Conservation (phyloP, 2,329 filamentous ascomycete species). For the Fusarium sp. region DNA sequence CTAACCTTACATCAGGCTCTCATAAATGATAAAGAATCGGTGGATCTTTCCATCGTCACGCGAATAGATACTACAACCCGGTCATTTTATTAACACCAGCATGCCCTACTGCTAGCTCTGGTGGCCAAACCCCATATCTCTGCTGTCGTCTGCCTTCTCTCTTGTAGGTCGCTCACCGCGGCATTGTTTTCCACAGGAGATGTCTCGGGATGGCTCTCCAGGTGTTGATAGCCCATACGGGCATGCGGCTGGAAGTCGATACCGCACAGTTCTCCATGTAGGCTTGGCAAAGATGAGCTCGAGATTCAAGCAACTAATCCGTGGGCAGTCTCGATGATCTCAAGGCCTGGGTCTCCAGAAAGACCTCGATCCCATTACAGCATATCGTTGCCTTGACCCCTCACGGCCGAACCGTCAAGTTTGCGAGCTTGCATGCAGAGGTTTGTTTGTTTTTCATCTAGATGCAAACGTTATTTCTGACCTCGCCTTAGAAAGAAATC, state of each 20-base stretch:
- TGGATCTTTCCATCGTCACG: slow-evolving; percentile 41
- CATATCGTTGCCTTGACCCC: slow-evolving; percentile 89
- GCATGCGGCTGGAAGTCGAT: slow-evolving; percentile 85
- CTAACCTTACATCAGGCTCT: slow-evolving; percentile 41
- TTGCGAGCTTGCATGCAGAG: slow-evolving; percentile 82
- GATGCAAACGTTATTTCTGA: slow-evolving; percentile 24
- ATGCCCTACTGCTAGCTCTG: slow-evolving; percentile 18
- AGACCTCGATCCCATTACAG: slow-evolving; percentile 77
- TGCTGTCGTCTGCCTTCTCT: slow-evolving; percentile 19
- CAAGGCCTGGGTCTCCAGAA: slow-evolving; percentile 80
- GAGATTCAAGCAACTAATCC: slow-evolving; percentile 22
- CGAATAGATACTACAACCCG: slow-evolving; percentile 36
- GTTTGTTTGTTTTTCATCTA: slow-evolving; percentile 54
- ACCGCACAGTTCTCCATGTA: slow-evolving; percentile 79
- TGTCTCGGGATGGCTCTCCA: slow-evolving; percentile 83
- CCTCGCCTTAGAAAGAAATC: slow-evolving; percentile 75
- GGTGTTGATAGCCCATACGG: slow-evolving; percentile 92
- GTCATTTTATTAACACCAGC: slow-evolving; percentile 24
- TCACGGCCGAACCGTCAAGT: slow-evolving; percentile 84
- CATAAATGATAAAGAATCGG: slow-evolving; percentile 32
- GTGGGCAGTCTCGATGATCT: slow-evolving; percentile 79
- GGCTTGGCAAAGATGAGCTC: slow-evolving; percentile 11
- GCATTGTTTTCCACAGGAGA: slow-evolving; percentile 53
- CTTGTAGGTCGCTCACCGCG: slow-evolving; percentile 43
- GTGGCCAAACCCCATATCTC: slow-evolving; percentile 27